Conservation (phyloP, 768 basidiomycete genomes). For the Tephrocybe rancida region DNA sequence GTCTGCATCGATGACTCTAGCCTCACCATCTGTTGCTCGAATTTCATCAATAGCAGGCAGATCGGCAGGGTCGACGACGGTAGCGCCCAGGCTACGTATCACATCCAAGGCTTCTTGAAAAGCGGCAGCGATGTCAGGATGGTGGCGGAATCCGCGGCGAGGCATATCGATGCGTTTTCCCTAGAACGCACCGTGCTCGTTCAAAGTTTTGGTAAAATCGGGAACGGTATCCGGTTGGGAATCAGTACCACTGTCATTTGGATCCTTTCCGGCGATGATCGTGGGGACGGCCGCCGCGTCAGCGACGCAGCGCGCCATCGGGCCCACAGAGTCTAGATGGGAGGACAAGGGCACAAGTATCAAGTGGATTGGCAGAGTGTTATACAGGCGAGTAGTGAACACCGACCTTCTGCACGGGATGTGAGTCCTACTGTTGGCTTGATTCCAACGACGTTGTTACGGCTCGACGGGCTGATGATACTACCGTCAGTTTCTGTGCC, state of each 20-base stretch:
- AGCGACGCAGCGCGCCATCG: conserved; percentile 51
- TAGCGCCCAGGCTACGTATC: conserved; percentile 43
- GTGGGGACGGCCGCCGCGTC: conserved; percentile 59
- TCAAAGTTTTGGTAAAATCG: conserved; percentile 55
- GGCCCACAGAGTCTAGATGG: conserved; percentile 62
- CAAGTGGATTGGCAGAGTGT: neutral
- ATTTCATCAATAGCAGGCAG: conserved; percentile 57
- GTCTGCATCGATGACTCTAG: conserved; percentile 51
- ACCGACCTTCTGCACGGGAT: conserved; percentile 56
- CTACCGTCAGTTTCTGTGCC: conserved; percentile 58
- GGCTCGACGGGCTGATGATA: conserved; percentile 50
- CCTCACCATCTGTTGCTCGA: conserved; percentile 52
- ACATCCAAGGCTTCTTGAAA: conserved; percentile 41
- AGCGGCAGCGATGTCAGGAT: conserved; percentile 35
- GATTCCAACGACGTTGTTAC: conserved; percentile 60
- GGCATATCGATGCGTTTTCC: conserved; percentile 61
- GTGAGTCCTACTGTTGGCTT: conserved; percentile 64
- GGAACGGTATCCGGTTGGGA: conserved; percentile 54
- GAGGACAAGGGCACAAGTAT: conserved; percentile 57
- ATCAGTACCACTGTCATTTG: conserved; percentile 54
- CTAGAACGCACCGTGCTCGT: conserved; percentile 43
- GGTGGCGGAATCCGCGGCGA: conserved; percentile 37
- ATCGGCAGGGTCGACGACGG: conserved; percentile 64
- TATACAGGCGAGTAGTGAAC: neutral
- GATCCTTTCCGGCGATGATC: conserved; percentile 55